Conservation (phyloP, 164 flowering plant species). For the Umbellularia californica region DNA sequence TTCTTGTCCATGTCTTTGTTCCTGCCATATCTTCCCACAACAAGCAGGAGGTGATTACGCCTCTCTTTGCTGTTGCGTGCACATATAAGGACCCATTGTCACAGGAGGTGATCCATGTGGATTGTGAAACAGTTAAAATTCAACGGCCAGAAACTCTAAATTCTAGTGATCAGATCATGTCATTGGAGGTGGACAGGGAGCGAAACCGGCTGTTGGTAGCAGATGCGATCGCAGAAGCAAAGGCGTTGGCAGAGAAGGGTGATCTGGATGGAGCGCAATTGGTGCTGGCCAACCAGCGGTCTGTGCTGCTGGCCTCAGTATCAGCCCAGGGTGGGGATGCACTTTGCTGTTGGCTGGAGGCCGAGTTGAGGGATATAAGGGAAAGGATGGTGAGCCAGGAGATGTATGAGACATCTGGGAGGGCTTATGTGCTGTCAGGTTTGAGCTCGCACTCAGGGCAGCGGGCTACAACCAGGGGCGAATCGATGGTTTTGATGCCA, state of each 20-base stretch:
- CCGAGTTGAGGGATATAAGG: conserved; percentile 28
- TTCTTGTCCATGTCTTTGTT: conserved; percentile 21
- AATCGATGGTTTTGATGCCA: not conserved
- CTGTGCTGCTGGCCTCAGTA: conserved; percentile 16
- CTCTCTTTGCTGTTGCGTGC: conserved; percentile 23
- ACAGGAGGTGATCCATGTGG: conserved; percentile 11
- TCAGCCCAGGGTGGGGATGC: conserved; percentile 31
- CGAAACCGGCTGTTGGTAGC: conserved; percentile 24
- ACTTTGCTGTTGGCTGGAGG: conserved; percentile 24
- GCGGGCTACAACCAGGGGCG: conserved; percentile 33
- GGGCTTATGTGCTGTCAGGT: conserved; percentile 33
- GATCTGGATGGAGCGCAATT: conserved; percentile 20
- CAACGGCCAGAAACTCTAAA: conserved; percentile 14
- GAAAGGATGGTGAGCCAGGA: conserved; percentile 28
- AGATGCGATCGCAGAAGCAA: conserved; percentile 25
- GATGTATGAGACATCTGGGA: conserved; percentile 23
- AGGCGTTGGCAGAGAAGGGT: conserved; percentile 27
- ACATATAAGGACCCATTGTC: conserved; percentile 19
- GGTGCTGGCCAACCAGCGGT: conserved; percentile 13
- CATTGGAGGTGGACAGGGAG: conserved; percentile 32
- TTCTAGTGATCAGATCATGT: conserved; percentile 5
- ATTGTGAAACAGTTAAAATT: conserved; percentile 16
- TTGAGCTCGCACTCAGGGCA: conserved; percentile 37
- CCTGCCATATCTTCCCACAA: conserved; percentile 12
- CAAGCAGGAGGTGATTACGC: not conserved